These are phyloP conservation scores for Miamiensis avidus DNA, from an alignment of 169 alveolate genomes.

Conservation along the genomic window DNA sequence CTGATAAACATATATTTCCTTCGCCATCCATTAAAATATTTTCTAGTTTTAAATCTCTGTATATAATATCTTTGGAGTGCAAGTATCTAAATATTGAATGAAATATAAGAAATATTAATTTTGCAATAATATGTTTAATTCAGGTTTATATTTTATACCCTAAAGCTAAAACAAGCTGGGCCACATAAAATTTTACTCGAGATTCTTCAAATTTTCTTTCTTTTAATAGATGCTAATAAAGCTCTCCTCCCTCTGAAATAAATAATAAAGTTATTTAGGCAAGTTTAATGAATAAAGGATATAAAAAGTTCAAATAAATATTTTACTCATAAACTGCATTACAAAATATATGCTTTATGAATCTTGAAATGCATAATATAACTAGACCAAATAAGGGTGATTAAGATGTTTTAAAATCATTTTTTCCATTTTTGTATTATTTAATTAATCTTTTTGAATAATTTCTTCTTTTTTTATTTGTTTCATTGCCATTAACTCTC, in stretches of 20 bases:
- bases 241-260: conserved; percentile 8
- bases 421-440: conserved; percentile 50
- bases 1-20: conserved; percentile 70
- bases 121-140: no score
- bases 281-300: background rate
- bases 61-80: conserved; percentile 49
- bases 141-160: background rate
- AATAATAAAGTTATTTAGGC: no score
- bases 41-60: conserved; percentile 84
- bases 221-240: background rate
- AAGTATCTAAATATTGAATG: conserved; percentile 13
- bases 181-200: conserved; percentile 21
- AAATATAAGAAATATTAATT: no score
- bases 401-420: conserved; percentile 31
- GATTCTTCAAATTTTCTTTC: background rate
- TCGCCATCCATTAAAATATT: conserved; percentile 61
- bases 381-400: conserved; percentile 45
- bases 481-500: conserved; percentile 58
- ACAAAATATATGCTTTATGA: conserved; percentile 41
- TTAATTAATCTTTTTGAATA: conserved; percentile 31
- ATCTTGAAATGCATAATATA: conserved; percentile 44
- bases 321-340: background rate
- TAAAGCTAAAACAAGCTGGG: conserved; percentile 11
- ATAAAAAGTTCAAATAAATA: no score
- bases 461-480: conserved; percentile 42